Conservation (phyloP, 2,329 filamentous ascomycete species). For the Penicillium sp. region DNA sequence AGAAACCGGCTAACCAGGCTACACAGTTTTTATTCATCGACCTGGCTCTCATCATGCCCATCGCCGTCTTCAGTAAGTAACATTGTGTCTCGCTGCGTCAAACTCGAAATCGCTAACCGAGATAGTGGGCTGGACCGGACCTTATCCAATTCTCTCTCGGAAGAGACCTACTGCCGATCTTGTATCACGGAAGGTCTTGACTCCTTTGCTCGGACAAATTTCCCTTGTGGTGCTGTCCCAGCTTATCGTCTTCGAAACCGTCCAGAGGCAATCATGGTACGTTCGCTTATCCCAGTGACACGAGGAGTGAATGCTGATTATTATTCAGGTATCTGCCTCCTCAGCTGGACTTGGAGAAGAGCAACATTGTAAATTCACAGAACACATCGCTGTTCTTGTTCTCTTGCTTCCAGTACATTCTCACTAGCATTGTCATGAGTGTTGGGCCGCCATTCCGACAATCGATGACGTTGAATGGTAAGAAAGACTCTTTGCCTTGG, state of each 20-base stretch:
- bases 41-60: conserved; percentile 85
- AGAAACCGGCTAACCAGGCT: conserved; percentile 8
- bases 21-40: conserved; percentile 88
- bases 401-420: conserved; percentile 93
- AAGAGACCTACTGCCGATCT: conserved; percentile 92
- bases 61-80: conserved; percentile 84
- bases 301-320: conserved; percentile 18
- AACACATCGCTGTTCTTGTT: conserved; percentile 90
- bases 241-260: conserved; percentile 71
- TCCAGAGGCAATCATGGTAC: conserved; percentile 79
- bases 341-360: conserved; percentile 73
- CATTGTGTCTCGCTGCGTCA: not conserved
- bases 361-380: conserved; percentile 87
- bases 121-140: conserved; percentile 89
- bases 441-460: conserved; percentile 91
- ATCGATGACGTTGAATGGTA: conserved; percentile 77
- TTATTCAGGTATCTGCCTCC: conserved; percentile 74
- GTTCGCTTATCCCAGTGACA: not conserved
- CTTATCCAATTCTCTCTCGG: conserved; percentile 73
- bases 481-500: conserved; percentile 39
- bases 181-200: conserved; percentile 89
- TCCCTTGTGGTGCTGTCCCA: conserved; percentile 78
- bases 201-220: conserved; percentile 88
- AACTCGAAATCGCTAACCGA: conserved; percentile 2
- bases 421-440: conserved; percentile 85